Percentiles rank a stretch among this genome's conserved stretches.
phyloP scores from a whole-genome alignment of 208 protist genomes.

The Crithidia acanthocephali region DNA sequence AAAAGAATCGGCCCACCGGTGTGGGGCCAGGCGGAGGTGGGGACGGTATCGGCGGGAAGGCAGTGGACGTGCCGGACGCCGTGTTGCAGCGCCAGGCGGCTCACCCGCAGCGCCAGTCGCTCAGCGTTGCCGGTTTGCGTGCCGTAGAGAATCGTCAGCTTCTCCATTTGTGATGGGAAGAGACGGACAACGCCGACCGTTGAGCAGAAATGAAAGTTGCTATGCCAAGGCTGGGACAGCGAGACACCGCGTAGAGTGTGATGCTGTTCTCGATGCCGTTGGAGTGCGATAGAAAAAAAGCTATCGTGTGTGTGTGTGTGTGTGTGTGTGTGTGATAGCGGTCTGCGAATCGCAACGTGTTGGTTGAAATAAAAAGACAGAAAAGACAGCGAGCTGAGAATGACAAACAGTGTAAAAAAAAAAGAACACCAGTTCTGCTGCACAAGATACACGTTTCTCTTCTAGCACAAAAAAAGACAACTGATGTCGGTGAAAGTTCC shows the following conservation, averaged over 20 bases:
- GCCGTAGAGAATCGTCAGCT: constrained; percentile 78
- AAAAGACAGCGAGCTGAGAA: too few relatives aligned
- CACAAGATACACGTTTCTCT: too few relatives aligned
- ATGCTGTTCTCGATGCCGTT: too few relatives aligned
- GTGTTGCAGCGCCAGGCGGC: constrained; percentile 55
- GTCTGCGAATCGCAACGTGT: too few relatives aligned
- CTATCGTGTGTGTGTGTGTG: not conserved
- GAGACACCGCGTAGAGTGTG: too few relatives aligned
- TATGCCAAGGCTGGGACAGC: too few relatives aligned
- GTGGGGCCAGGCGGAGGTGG: constrained; percentile 48
- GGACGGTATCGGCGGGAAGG: constrained; percentile 68
- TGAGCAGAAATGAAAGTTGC: not conserved
- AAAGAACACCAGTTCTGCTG: too few relatives aligned
- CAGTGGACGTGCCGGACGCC: constrained; percentile 52
- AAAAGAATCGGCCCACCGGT: constrained; percentile 54
- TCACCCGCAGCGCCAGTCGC: constrained; percentile 58
- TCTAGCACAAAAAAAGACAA: too few relatives aligned
- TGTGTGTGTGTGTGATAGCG: constrained; percentile 5
- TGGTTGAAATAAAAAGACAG: too few relatives aligned
- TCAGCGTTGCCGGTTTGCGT: constrained; percentile 85
- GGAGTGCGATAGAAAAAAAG: too few relatives aligned
- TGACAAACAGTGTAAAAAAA: too few relatives aligned
- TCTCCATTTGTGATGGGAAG: constrained; percentile 5
- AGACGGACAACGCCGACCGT: not conserved
- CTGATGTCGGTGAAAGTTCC: too few relatives aligned